Percentiles rank a stretch among this genome's conserved stretches.
Evolutionary conservation across 768 basidiomycete genomes (phyloP).

Genomic region (Sarcodon aspratus): DNA sequence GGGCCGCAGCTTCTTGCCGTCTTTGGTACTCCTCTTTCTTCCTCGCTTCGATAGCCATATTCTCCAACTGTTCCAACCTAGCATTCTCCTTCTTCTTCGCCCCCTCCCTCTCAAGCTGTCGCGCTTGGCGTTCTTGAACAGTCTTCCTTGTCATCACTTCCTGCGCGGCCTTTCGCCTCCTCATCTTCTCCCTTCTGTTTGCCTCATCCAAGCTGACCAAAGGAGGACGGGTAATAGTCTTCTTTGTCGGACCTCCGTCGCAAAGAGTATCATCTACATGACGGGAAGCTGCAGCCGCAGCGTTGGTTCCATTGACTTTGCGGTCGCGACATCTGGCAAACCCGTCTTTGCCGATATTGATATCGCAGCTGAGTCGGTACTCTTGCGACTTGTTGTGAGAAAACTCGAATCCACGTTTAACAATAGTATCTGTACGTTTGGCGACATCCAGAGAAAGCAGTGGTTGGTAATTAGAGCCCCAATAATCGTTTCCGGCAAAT

Average conservation of each 20-base stretch:
- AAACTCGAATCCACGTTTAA: neutral
- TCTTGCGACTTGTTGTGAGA: neutral
- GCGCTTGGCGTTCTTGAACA: neutral
- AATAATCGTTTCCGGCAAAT: neutral
- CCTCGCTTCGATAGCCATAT: neutral
- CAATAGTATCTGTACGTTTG: neutral
- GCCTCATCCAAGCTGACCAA: neutral
- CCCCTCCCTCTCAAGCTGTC: neutral
- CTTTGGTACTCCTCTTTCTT: neutral
- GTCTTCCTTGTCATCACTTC: neutral
- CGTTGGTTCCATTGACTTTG: too few species aligned
- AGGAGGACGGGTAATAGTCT: neutral
- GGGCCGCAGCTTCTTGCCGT: neutral
- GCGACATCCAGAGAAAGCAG: neutral
- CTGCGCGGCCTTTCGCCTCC: neutral
- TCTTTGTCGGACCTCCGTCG: neutral
- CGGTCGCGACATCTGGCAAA: too few species aligned
- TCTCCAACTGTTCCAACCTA: neutral
- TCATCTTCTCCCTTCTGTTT: neutral
- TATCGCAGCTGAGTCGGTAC: neutral
- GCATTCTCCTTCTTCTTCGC: neutral
- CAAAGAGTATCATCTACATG: neutral
- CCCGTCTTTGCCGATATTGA: neutral
- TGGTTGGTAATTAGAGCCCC: neutral
- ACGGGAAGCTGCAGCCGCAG: neutral